Percentiles rank a stretch among this genome's conserved stretches.
Conservation (phyloP, 768 basidiomycete species). For the Suillus subaureus region DNA sequence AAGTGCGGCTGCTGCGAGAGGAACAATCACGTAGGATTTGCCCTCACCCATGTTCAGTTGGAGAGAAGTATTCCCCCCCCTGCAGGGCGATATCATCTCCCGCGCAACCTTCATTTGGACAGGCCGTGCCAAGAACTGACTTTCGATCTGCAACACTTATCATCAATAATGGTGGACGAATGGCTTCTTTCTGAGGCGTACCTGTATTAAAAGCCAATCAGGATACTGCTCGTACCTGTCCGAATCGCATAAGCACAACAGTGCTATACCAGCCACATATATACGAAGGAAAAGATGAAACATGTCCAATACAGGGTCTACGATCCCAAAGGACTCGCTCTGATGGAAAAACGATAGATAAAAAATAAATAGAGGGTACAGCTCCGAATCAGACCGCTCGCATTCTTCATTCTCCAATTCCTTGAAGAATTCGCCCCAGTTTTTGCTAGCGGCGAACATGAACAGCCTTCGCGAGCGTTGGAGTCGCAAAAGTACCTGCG, state of each 20-base stretch:
- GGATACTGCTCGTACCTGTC: neutral
- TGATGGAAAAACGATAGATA: no score
- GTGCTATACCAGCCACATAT: no score
- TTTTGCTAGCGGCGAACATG: constrained; percentile 18
- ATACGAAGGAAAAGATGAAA: no score
- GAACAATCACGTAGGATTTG: constrained; percentile 35
- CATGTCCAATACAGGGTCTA: no score
- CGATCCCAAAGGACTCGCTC: no score
- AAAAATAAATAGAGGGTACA: neutral
- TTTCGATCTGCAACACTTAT: constrained; percentile 23
- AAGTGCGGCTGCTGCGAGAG: constrained; percentile 24
- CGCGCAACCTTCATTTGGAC: constrained; percentile 25
- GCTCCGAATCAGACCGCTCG: constrained; percentile 1
- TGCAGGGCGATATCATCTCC: constrained; percentile 29
- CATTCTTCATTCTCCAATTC: constrained; percentile 15
- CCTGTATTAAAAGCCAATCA: constrained; percentile 17
- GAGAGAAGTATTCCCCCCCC: constrained; percentile 20
- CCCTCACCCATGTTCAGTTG: constrained; percentile 38
- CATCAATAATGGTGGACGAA: neutral
- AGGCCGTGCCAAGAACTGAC: constrained; percentile 24
- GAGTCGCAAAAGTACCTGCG: constrained; percentile 25
- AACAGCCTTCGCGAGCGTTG: constrained; percentile 36
- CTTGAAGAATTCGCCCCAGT: constrained; percentile 10
- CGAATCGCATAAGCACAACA: no score
- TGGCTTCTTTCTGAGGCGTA: neutral